Percentiles rank a stretch among this genome's conserved stretches.
phyloP scores from a whole-genome alignment of 441 rosid species.

The Gossypium davidsonii region DNA sequence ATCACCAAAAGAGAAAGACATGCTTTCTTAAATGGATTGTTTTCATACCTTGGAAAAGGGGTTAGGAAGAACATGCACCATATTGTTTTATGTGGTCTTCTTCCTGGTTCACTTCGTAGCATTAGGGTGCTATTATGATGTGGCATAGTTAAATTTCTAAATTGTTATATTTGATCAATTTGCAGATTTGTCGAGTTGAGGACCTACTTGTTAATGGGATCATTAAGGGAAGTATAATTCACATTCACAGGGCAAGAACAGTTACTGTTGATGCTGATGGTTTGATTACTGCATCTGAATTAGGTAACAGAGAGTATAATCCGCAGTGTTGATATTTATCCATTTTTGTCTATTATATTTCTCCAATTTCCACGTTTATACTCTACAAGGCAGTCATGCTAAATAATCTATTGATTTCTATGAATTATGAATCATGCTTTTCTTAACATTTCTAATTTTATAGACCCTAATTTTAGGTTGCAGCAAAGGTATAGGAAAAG shows the following conservation, averaged over 20 bases:
- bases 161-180: constrained; percentile 4
- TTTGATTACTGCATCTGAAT: constrained; percentile 72
- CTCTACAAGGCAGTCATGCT: constrained; percentile 1
- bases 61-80: not conserved
- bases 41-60: not conserved
- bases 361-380: not conserved
- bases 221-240: constrained; percentile 85
- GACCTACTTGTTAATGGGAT: constrained; percentile 86
- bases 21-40: not conserved
- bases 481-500: constrained; percentile 80
- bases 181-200: constrained; percentile 93
- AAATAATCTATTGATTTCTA: not conserved
- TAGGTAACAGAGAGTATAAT: constrained; percentile 45
- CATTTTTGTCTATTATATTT: not conserved
- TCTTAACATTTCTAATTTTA: constrained; percentile 23
- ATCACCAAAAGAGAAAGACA: not conserved
- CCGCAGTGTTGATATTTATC: not conserved
- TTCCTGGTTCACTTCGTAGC: not conserved
- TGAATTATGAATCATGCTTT: constrained; percentile 9
- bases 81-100: not conserved
- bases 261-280: constrained; percentile 67
- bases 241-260: constrained; percentile 87
- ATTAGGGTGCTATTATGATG: not conserved
- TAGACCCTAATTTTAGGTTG: constrained; percentile 54
- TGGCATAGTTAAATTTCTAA: constrained; percentile 8